These are phyloP conservation scores for Clathrus columnatus DNA, from an alignment of 768 basidiomycete genomes.

Conservation along the genomic window DNA sequence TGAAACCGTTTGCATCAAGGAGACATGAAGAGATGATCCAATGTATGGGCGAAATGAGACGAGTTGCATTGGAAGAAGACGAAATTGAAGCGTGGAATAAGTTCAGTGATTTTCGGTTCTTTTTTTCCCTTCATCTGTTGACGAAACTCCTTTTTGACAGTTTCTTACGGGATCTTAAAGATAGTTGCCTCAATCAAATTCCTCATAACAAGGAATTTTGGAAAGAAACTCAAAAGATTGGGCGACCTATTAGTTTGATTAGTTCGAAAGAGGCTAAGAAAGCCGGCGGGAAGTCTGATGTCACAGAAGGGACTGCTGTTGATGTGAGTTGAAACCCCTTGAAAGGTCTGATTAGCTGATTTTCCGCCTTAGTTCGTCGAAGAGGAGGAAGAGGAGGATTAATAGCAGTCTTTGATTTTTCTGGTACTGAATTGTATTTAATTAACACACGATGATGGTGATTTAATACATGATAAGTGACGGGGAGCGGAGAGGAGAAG, in stretches of 20 bases:
- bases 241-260: slow-evolving; percentile 53
- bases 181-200: slow-evolving; percentile 38
- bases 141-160: slow-evolving; percentile 27
- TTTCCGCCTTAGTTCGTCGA: slow-evolving; percentile 1
- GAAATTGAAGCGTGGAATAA: slow-evolving; percentile 78
- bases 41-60: slow-evolving; percentile 61
- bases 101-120: slow-evolving; percentile 39
- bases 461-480: no score
- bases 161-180: slow-evolving; percentile 51
- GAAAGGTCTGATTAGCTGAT: background rate
- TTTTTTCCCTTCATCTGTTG: background rate
- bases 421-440: no score
- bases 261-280: slow-evolving; percentile 50
- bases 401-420: background rate
- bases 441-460: no score
- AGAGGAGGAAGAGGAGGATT: slow-evolving; percentile 5
- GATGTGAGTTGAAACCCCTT: slow-evolving; percentile 34
- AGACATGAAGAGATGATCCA: slow-evolving; percentile 63
- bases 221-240: slow-evolving; percentile 37
- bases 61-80: slow-evolving; percentile 67
- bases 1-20: slow-evolving; percentile 60
- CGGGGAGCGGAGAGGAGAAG: no score
- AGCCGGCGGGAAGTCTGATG: slow-evolving; percentile 45
- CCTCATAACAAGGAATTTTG: slow-evolving; percentile 66
- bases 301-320: slow-evolving; percentile 46